Base-by-base conservation (phyloP, 2,329 filamentous ascomycete genomes). In the Metarhizium humberi region DNA sequence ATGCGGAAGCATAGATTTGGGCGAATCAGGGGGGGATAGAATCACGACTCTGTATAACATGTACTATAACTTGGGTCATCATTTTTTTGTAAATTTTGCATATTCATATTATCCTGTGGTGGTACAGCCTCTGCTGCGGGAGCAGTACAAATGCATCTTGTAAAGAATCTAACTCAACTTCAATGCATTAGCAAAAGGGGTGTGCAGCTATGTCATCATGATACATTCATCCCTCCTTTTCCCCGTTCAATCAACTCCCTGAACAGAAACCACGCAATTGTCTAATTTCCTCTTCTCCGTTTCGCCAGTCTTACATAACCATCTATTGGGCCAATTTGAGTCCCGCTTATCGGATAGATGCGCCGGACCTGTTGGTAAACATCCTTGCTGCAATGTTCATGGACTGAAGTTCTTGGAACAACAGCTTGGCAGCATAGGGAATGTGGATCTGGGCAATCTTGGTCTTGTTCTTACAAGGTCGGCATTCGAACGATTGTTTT, bases 341-440 rank as follows among this genome's bases (percentile, higher is more conserved):
- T 18, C 16, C 30, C 34, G 48, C 48, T 73, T 72, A 87, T 61
- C 87, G 81, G 60, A 90, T 82, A 47, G 84, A 85, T 56, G 89
- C 84, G 54, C 87, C 88, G 16, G 87, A 90, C 57, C 88, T 78
- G 69, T 89, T 88, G 43, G 92, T 97, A 71, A 95, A 99, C 91
- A 99, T 92, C 70, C 94, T 86, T 36, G 92, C 87, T 11, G 94
- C 92, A 71, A 99, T 97, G 72, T 97, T 97, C 94, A 99, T 99
- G 51, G 91, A 87, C 68, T 92, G 90, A 63, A 99, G 77, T 76
- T 99, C 94, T 77, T 99, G 94, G 86, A 99, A 99, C 52, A 99
- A 83, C 51, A 99, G 80, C 77, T 99, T 99, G 58, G 94, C 94
- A 2, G 94, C 94, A 69, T 99, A 99, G 0, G 94, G 94, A 61